Evolutionary conservation across 2,329 filamentous ascomycete genomes (phyloP), one percentile per base, ranked within the genome.

Genomic region (Cercospora sesami): DNA sequence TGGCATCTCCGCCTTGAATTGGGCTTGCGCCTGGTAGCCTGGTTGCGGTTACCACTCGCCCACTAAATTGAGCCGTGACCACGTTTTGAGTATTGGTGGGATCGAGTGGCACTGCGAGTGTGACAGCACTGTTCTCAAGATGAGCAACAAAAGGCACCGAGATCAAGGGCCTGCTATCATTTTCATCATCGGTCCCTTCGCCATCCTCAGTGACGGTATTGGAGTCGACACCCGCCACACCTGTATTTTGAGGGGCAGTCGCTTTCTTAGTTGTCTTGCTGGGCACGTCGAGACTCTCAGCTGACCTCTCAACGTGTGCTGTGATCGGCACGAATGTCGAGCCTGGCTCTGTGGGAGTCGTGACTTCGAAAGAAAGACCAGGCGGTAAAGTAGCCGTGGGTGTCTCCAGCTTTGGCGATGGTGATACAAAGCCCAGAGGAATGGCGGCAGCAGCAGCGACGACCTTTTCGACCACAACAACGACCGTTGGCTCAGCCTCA

Each of bases 381-480:
- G 71, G 51, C 2, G 74, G 73, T 21, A 76, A 64, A 4, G 74
- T 76, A 8, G 75, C 67, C 9, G 70, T 73, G 12, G 71, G 71
- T 6, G 74, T 72, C 39, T 73, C 61, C 31, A 75, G 67, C 28
- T 65, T 60, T 7, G 66, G 31, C 8, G 48, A 62, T 28, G 68
- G 61, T 9, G 36, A 30, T 58, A 67, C 31, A 6, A 72, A 64
- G 14, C 45, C 64, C 18, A 60, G 59, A 1, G 72, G 69, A 9
- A 74, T 53, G 1, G 72, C 68, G 8, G 65, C 70, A 57, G 71
- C 69, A 7, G 69, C 74, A 21, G 73, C 71, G 51, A 82, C 79
- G 10, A 78, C 76, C 26, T 80, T 69, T 57, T 82, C 75, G 7
- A 83, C 78, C 5, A 83, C 76, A 5, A 83, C 74, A 4, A 82